Conservation (phyloP, 805 yeast genomes). For the Cyberlindnera meyerae region DNA sequence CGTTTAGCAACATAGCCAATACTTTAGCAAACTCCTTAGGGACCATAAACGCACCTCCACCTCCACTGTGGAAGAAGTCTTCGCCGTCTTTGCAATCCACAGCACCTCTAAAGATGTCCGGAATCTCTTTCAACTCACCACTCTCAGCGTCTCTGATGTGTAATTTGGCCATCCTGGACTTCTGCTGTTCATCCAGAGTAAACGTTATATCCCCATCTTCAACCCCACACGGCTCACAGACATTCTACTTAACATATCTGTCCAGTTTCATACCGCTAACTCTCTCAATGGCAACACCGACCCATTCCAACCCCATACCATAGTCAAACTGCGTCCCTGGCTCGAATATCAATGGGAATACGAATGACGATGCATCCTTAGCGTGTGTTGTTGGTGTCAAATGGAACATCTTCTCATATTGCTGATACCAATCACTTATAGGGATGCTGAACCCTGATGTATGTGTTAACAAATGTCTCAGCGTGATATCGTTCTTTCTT, state of each 20-base stretch:
- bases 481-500: conserved; percentile 29
- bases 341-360: conserved; percentile 29
- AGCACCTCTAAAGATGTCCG: conserved; percentile 8
- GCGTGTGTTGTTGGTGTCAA: conserved; percentile 6
- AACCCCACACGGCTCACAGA: conserved; percentile 29
- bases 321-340: conserved; percentile 36
- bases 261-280: conserved; percentile 28
- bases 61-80: conserved; percentile 32
- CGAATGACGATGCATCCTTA: conserved; percentile 8
- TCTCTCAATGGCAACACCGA: conserved; percentile 29
- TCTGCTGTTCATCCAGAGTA: conserved; percentile 19
- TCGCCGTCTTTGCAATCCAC: conserved; percentile 3
- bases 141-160: conserved; percentile 19
- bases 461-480: conserved; percentile 32
- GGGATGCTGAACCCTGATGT: conserved; percentile 35
- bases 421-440: neutral
- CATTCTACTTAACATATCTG: conserved; percentile 25
- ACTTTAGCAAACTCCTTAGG: conserved; percentile 36
- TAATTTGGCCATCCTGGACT: conserved; percentile 22
- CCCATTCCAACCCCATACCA: conserved; percentile 35
- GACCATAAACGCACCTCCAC: conserved; percentile 38
- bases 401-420: conserved; percentile 25
- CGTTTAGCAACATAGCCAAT: conserved; percentile 35
- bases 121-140: conserved; percentile 8
- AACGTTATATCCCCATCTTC: conserved; percentile 21